Evolutionary conservation across 345 rosid species (phyloP), one percentile per base, ranked within the genome.

Genomic region (Cardamine chenopodiifolia): DNA sequence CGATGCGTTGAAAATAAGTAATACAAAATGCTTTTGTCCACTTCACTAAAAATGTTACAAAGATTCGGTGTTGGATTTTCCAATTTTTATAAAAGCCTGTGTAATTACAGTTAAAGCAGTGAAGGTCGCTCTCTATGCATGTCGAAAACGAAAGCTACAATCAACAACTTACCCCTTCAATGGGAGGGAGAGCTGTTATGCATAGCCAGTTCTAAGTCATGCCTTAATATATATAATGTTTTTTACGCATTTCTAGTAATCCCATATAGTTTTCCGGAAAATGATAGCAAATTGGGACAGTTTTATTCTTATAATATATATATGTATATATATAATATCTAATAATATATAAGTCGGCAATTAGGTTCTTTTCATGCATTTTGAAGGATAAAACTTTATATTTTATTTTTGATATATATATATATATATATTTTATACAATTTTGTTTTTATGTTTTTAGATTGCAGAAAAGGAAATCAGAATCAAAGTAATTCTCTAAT

Each of bases 61-160:
- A 77, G 76, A 77, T 77, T 77, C 80, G 80, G 71, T 63, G 54
- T 64, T 77, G 72, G 80, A 77, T 77, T 77, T 77, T 71, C 72
- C 76, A 77, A 57, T 9, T 56, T 56, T 39, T 17, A 53, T 26
- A 37, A 69, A 68, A 76, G 65, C 52, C 50, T 42, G 65, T 76
- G 39, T 32, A 32, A 57, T 70, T 71, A 64, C 72, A 76, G 72
- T 64, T 57, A 64, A 18, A 64, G 76, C 45, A 76, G 75, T 76
- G 75, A 77, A 63, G 55, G 76, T 77, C 72, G 76, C 76, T 77
- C 71, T 71, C 80, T 49, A 71, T 77, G 62, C 67, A 77, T 71
- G 55, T 35, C 71, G 80, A 77, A 77, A 77, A 77, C 39, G 72
- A 77, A 71, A 71, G 76, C 72, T 77, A 28, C 72, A 71, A 77